phyloP scores from a whole-genome alignment of 371 early-diverging fungal species.

The Entomophthora muscae region DNA sequence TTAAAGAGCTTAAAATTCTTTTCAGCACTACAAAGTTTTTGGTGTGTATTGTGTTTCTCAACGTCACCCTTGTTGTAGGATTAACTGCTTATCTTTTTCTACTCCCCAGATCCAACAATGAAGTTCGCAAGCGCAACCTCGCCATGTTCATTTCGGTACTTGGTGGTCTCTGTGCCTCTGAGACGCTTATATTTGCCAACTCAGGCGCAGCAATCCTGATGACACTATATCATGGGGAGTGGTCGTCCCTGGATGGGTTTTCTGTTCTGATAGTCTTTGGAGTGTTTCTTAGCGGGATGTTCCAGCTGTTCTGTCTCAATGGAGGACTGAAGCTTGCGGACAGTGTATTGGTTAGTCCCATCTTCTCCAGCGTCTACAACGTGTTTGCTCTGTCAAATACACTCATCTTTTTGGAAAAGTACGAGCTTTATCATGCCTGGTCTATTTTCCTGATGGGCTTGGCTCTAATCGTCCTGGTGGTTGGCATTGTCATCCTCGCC shows the following conservation, averaged over 20 bases:
- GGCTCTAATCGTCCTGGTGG: slow-evolving; percentile 18
- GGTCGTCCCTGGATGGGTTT: too few relatives aligned
- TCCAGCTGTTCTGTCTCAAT: slow-evolving; percentile 41
- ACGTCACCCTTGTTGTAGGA: slow-evolving; percentile 28
- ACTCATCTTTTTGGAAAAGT: slow-evolving; percentile 36
- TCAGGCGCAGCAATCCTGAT: too few relatives aligned
- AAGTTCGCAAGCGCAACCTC: slow-evolving; percentile 25
- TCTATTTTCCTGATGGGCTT: slow-evolving; percentile 30
- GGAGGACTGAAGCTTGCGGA: slow-evolving; percentile 35
- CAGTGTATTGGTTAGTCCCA: slow-evolving; percentile 44
- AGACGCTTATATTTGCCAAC: slow-evolving; percentile 42
- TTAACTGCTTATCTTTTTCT: slow-evolving; percentile 19
- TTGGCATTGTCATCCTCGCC: neutral
- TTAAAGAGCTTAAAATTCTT: slow-evolving; percentile 31
- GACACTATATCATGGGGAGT: too few relatives aligned
- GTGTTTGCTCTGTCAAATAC: too few relatives aligned
- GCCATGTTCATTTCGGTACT: too few relatives aligned
- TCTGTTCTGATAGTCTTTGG: too few relatives aligned
- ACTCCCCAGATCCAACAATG: too few relatives aligned
- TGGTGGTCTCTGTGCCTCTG: slow-evolving; percentile 41
- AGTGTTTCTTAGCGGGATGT: neutral
- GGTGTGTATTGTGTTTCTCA: slow-evolving; percentile 40
- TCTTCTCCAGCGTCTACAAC: slow-evolving; percentile 47
- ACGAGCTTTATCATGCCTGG: slow-evolving; percentile 35
- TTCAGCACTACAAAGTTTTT: slow-evolving; percentile 36